A percentile compares a stretch with the other conserved stretches of the same genome.
Conservation (phyloP, 2,329 filamentous ascomycete species). For the Camillea tinctor region DNA sequence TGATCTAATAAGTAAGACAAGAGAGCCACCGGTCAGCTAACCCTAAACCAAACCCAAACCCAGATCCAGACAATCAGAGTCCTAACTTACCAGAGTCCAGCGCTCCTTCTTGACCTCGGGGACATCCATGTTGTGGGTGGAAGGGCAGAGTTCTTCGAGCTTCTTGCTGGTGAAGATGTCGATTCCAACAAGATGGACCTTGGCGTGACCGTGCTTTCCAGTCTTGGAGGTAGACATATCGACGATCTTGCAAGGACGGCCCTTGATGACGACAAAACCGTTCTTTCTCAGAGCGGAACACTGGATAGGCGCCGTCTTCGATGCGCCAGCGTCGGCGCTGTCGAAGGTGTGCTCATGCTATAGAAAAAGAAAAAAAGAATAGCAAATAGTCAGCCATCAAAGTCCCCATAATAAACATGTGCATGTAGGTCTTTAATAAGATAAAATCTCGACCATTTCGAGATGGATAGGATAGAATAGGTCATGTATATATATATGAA, state of each 20-base stretch:
- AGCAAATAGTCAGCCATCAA: constrained; percentile 19
- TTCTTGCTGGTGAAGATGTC: constrained; percentile 99
- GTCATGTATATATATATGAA: too few species aligned
- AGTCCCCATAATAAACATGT: too few species aligned
- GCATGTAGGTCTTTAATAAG: neutral
- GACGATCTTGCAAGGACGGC: constrained; percentile 99
- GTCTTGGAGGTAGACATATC: constrained; percentile 99
- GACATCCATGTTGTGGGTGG: constrained; percentile 97
- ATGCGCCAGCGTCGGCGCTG: constrained; percentile 93
- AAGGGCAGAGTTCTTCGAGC: constrained; percentile 97
- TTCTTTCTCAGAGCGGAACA: constrained; percentile 99
- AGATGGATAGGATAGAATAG: too few species aligned
- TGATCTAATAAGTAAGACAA: constrained; percentile 65
- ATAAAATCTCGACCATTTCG: too few species aligned
- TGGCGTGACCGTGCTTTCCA: constrained; percentile 99
- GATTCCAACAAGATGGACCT: constrained; percentile 96
- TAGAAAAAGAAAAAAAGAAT: neutral
- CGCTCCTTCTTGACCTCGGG: constrained; percentile 96
- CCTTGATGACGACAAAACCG: constrained; percentile 98
- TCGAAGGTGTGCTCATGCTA: constrained; percentile 79
- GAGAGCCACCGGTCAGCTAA: too few species aligned
- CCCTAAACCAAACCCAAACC: too few species aligned
- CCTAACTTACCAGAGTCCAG: constrained; percentile 56
- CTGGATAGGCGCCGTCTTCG: constrained; percentile 94
- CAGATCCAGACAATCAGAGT: too few species aligned